Evolutionary conservation across 2,329 filamentous ascomycete genomes (phyloP).

Genomic region (Didymella sp.): DNA sequence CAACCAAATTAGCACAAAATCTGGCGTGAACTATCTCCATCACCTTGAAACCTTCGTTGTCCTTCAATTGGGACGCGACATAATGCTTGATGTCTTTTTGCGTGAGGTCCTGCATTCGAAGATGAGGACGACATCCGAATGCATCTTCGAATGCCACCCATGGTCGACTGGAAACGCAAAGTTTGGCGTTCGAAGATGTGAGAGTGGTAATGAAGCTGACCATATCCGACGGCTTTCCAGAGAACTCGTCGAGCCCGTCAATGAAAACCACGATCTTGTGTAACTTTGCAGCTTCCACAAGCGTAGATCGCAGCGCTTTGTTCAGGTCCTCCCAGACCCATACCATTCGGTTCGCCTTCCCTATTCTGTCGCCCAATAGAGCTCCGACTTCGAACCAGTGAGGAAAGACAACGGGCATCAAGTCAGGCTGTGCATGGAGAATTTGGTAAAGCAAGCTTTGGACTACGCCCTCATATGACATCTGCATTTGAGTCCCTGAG

Average conservation of each 20-base stretch:
- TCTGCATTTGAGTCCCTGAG: slow-evolving; percentile 16
- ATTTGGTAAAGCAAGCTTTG: slow-evolving; percentile 11
- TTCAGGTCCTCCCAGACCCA: slow-evolving; percentile 8
- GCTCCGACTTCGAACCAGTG: neutral
- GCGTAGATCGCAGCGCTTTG: neutral
- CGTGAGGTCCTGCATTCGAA: slow-evolving; percentile 6
- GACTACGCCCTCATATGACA: slow-evolving; percentile 20
- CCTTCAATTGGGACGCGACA: neutral
- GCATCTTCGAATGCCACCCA: slow-evolving; percentile 36
- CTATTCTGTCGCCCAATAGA: neutral
- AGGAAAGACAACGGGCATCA: neutral
- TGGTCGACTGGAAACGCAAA: slow-evolving; percentile 36
- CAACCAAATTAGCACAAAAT: neutral
- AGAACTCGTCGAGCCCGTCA: slow-evolving; percentile 19
- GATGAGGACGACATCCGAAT: slow-evolving; percentile 26
- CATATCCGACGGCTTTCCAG: neutral
- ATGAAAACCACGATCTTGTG: slow-evolving; percentile 9
- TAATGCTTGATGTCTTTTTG: slow-evolving; percentile 25
- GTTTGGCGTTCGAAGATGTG: slow-evolving; percentile 19
- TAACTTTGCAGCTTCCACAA: neutral
- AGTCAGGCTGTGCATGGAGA: neutral
- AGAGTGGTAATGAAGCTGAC: slow-evolving; percentile 4
- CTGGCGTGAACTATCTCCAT: neutral
- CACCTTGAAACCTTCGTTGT: neutral
- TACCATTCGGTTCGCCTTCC: neutral